A percentile compares a stretch with the other conserved stretches of the same genome.
These are phyloP conservation scores for Galerina sulciceps DNA, from an alignment of 768 basidiomycete species.

Conservation along the genomic window DNA sequence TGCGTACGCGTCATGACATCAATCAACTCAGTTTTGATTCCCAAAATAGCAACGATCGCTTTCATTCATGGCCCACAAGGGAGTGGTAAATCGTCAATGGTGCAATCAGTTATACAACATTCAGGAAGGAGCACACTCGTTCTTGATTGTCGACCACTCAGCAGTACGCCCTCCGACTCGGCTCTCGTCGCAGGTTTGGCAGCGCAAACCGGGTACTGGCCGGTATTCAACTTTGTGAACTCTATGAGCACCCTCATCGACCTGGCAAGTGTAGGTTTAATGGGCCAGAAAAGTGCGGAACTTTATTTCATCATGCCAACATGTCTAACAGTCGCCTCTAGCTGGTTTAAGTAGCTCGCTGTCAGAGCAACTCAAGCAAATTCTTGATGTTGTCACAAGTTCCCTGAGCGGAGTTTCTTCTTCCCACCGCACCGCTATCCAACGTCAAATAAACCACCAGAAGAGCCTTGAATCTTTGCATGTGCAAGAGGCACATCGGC, in stretches of 20 bases:
- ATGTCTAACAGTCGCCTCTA: slow-evolving; percentile 28
- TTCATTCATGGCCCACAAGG: slow-evolving; percentile 87
- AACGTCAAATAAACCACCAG: slow-evolving; percentile 39
- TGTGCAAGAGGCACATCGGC: slow-evolving; percentile 39
- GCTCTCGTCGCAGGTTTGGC: slow-evolving; percentile 74
- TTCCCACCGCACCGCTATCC: slow-evolving; percentile 48
- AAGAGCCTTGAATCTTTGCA: slow-evolving; percentile 41
- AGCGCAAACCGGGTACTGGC: slow-evolving; percentile 86
- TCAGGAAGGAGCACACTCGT: slow-evolving; percentile 67
- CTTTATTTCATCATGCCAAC: background rate
- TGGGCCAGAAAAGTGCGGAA: slow-evolving; percentile 84
- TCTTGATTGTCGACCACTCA: slow-evolving; percentile 85
- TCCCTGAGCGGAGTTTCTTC: slow-evolving; percentile 70
- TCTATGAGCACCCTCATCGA: slow-evolving; percentile 86
- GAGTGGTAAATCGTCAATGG: slow-evolving; percentile 73
- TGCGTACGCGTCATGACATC: slow-evolving; percentile 33
- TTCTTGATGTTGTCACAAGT: slow-evolving; percentile 77
- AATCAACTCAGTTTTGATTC: slow-evolving; percentile 2
- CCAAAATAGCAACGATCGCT: slow-evolving; percentile 62
- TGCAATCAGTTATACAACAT: slow-evolving; percentile 56
- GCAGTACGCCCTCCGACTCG: slow-evolving; percentile 69
- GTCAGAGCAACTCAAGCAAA: slow-evolving; percentile 80
- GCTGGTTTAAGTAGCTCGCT: slow-evolving; percentile 85
- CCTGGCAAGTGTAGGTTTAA: slow-evolving; percentile 90
- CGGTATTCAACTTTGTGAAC: slow-evolving; percentile 84